Evolutionary conservation across 2,329 filamentous ascomycete genomes (phyloP).

Genomic region (Thelonectria discophora): DNA sequence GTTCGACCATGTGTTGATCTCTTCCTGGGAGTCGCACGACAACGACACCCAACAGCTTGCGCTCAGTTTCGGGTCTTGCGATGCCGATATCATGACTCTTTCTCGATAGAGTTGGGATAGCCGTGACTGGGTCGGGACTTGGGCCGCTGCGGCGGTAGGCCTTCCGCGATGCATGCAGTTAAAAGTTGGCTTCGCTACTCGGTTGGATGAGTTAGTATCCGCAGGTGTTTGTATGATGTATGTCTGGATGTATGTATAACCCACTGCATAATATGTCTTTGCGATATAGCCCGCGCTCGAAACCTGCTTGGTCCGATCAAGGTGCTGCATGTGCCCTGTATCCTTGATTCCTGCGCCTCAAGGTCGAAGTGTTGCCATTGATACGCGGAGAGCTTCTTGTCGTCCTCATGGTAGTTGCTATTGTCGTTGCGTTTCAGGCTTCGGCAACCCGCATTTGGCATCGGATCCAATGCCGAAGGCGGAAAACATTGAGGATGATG

Average conservation of each 20-base stretch:
- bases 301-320: background rate
- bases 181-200: background rate
- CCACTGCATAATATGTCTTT: background rate
- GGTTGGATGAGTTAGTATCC: background rate
- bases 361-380: background rate
- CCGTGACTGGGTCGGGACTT: constrained; percentile 8
- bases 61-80: constrained; percentile 25
- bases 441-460: constrained; percentile 17
- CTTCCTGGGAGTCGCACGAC: constrained; percentile 40
- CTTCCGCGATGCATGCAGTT: constrained; percentile 11
- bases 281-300: background rate
- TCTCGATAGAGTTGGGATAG: constrained; percentile 6
- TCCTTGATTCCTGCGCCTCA: background rate
- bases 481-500: constrained; percentile 18
- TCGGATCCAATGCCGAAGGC: constrained; percentile 20
- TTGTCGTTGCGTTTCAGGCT: constrained; percentile 8
- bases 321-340: background rate
- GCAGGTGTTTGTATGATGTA: background rate
- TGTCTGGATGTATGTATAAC: background rate
- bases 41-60: constrained; percentile 30
- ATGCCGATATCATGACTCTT: constrained; percentile 44
- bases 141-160: constrained; percentile 11
- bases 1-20: constrained; percentile 42
- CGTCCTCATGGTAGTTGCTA: background rate
- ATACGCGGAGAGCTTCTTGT: background rate